These are phyloP conservation scores for Boletus tylopilopsis DNA, from an alignment of 768 basidiomycete genomes.

Conservation along the genomic window DNA sequence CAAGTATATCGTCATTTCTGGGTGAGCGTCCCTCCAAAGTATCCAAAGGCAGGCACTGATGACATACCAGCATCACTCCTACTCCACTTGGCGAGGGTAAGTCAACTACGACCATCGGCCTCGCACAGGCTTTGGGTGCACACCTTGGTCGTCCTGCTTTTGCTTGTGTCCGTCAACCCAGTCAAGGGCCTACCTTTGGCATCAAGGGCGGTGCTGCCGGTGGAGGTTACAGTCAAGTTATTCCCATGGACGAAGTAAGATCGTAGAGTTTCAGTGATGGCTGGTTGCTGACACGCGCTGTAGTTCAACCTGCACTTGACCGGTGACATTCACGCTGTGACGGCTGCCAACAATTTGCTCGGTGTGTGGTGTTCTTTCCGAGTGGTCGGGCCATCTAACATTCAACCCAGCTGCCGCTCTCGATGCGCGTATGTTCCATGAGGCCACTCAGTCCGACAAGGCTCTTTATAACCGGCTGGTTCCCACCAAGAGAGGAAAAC, in stretches of 20 bases:
- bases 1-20: constrained; percentile 95
- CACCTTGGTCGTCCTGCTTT: constrained; percentile 90
- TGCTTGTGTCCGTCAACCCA: constrained; percentile 96
- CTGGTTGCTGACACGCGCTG: constrained; percentile 2
- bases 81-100: constrained; percentile 98
- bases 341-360: constrained; percentile 94
- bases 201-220: constrained; percentile 99
- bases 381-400: constrained; percentile 3
- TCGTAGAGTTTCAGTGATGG: background rate
- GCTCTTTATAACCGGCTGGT: constrained; percentile 90
- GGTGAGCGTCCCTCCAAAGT: constrained; percentile 41
- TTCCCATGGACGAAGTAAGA: constrained; percentile 94
- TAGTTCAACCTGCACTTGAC: constrained; percentile 96
- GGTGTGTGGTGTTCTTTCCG: constrained; percentile 41
- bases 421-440: constrained; percentile 97
- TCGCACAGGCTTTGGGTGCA: constrained; percentile 94
- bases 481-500: constrained; percentile 89
- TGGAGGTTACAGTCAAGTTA: constrained; percentile 97
- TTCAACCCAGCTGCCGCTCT: constrained; percentile 80
- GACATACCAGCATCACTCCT: constrained; percentile 72
- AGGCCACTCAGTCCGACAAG: constrained; percentile 94
- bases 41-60: background rate
- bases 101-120: constrained; percentile 95
- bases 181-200: constrained; percentile 98
- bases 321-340: constrained; percentile 97